Percentiles rank a stretch among this genome's conserved stretches.
Conservation (phyloP, 257 asterid genomes). For the Penstemon eatonii region DNA sequence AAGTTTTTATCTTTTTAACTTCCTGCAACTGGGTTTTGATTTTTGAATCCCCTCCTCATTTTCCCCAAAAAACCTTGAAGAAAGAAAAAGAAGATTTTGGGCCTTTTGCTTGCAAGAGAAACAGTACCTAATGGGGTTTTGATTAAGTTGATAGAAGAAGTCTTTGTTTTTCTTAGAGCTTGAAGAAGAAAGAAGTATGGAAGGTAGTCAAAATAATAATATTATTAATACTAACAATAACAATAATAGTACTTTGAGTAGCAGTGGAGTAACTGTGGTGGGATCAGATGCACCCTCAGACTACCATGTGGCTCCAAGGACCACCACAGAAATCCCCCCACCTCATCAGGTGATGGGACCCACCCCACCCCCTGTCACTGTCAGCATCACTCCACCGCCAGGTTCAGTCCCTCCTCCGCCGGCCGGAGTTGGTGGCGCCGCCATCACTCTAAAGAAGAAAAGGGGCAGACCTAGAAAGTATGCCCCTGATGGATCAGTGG, state of each 20-base stretch:
- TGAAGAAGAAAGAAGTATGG: slow-evolving; percentile 40
- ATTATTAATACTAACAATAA: not conserved
- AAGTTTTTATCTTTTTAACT: slow-evolving; percentile 30
- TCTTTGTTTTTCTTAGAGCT: slow-evolving; percentile 3
- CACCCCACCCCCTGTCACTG: slow-evolving; percentile 26
- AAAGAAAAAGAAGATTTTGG: slow-evolving; percentile 11
- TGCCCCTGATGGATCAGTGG: slow-evolving; percentile 75
- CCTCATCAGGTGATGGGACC: slow-evolving; percentile 45
- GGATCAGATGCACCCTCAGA: slow-evolving; percentile 95
- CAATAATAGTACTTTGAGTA: slow-evolving; percentile 38
- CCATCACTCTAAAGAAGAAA: slow-evolving; percentile 53
- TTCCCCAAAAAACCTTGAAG: slow-evolving; percentile 11
- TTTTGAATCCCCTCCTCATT: slow-evolving; percentile 18
- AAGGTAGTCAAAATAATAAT: slow-evolving; percentile 35
- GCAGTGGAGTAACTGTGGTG: slow-evolving; percentile 78
- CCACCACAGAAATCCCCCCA: slow-evolving; percentile 44
- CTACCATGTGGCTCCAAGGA: slow-evolving; percentile 80
- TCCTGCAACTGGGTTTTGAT: slow-evolving; percentile 33
- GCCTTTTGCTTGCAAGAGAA: slow-evolving; percentile 9
- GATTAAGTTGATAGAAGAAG: slow-evolving; percentile 10
- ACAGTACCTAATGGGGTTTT: slow-evolving; percentile 38
- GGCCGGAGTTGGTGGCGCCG: slow-evolving; percentile 28
- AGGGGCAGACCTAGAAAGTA: slow-evolving; percentile 95
- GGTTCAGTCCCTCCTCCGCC: slow-evolving; percentile 38
- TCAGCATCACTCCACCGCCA: slow-evolving; percentile 30